Conservation (phyloP, 2,329 filamentous ascomycete genomes). For the Verticillium klebahnii region DNA sequence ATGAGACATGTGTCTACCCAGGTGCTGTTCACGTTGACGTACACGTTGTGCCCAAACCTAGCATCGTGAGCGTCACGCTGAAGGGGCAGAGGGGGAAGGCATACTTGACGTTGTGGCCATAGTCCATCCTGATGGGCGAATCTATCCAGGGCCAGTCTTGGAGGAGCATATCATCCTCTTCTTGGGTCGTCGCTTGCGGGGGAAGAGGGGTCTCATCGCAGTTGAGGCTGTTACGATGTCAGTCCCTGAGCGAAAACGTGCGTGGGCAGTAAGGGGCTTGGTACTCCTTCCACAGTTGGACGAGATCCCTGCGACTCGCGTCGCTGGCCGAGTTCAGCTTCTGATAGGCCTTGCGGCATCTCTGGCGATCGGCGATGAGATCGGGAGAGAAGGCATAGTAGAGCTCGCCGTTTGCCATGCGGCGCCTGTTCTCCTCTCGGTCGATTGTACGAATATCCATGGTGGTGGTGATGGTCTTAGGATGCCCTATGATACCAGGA, state of each 20-base stretch:
- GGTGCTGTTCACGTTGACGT: slow-evolving; percentile 68
- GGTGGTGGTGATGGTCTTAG: not conserved
- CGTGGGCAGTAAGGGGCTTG: not conserved
- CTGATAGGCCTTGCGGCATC: slow-evolving; percentile 56
- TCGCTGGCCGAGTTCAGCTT: slow-evolving; percentile 61
- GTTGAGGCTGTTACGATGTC: slow-evolving; percentile 46
- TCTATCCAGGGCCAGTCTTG: slow-evolving; percentile 65
- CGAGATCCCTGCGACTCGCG: slow-evolving; percentile 53
- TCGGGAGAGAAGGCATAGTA: slow-evolving; percentile 71
- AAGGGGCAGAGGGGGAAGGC: not conserved
- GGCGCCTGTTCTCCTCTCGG: slow-evolving; percentile 41
- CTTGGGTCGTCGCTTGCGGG: slow-evolving; percentile 46
- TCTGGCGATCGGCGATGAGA: slow-evolving; percentile 56
- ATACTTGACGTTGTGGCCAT: slow-evolving; percentile 67
- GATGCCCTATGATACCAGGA: not conserved
- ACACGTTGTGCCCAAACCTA: slow-evolving; percentile 64
- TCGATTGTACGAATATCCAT: slow-evolving; percentile 24
- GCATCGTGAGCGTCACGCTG: not conserved
- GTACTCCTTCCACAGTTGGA: slow-evolving; percentile 69
- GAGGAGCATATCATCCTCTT: slow-evolving; percentile 62
- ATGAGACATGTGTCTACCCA: slow-evolving; percentile 75
- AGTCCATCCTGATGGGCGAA: slow-evolving; percentile 67
- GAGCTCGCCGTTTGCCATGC: slow-evolving; percentile 64
- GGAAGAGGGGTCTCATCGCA: slow-evolving; percentile 61
- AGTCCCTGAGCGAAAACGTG: not conserved